Percentiles rank a stretch among this genome's conserved stretches.
These are phyloP conservation scores for Moniliella sp. DNA, from an alignment of 1,284 basidiomycete species.

Conservation along the genomic window DNA sequence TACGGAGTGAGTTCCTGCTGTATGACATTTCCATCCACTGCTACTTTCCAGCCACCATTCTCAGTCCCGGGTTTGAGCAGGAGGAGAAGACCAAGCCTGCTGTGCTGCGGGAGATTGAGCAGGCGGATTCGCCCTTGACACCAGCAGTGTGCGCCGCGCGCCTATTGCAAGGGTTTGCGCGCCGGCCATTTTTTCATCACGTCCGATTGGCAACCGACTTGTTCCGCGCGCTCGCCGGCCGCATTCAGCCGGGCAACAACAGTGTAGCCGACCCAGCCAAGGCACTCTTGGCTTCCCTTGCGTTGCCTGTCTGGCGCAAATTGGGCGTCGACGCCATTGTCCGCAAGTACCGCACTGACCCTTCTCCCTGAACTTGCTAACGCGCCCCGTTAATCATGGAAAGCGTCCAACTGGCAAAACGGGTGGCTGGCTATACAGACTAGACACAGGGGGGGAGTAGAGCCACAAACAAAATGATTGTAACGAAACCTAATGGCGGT, in stretches of 20 bases:
- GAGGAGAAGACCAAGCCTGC: slow-evolving; percentile 65
- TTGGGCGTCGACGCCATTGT: slow-evolving; percentile 12
- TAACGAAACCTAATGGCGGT: no score
- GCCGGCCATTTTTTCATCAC: slow-evolving; percentile 37
- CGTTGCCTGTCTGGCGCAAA: slow-evolving; percentile 19
- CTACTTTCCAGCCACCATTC: slow-evolving; percentile 69
- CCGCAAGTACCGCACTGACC: slow-evolving; percentile 6
- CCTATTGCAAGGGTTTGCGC: slow-evolving; percentile 48
- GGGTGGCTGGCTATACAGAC: no score
- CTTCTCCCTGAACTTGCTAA: no score
- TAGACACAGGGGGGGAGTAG: no score
- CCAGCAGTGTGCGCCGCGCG: slow-evolving; percentile 43
- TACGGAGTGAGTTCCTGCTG: slow-evolving; percentile 59
- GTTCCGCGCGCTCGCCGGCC: slow-evolving; percentile 16
- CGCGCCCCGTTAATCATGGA: no score
- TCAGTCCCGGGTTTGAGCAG: slow-evolving; percentile 53
- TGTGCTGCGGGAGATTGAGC: slow-evolving; percentile 60
- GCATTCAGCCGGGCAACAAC: slow-evolving; percentile 17
- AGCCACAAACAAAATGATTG: no score
- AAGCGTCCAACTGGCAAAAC: no score
- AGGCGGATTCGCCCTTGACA: no score
- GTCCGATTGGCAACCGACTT: slow-evolving; percentile 18
- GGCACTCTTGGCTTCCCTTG: no score
- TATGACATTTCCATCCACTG: slow-evolving; percentile 62
- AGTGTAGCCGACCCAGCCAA: slow-evolving; percentile 12